Base-by-base conservation (phyloP, 768 basidiomycete species). In the Plicaturopsis crispa region DNA sequence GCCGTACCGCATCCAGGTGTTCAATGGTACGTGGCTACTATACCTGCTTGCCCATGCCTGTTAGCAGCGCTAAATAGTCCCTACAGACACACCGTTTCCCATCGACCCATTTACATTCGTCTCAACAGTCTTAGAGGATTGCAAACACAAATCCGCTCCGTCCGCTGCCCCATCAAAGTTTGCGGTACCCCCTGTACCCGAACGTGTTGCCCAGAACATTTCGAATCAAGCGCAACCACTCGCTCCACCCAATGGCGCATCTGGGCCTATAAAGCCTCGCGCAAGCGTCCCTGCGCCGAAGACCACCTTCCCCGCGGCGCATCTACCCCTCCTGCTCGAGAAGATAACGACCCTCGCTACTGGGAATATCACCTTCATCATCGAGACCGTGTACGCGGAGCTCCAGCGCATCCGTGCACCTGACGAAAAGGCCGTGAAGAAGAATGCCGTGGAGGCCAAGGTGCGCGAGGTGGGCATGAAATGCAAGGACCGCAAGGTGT, bases 361-460 rank as follows among this genome's bases (percentile, higher is more conserved):
- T 0, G 64, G 71, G 6, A 88, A 67, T 45, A 63, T 87, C 18
- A 69, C 67, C 6, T 70, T 77, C 39, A 72, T 92, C 20, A 71
- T 89, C 0, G 87, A 90, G 42, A 69, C 75, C 6, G 70, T 90
- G 46, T 75, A 80, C 49, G 75, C 80, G 45, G 82, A 82, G 19
- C 63, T 90, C 28, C 74, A 74, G 22, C n/a, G n/a, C n/a, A n/a
- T n/a, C n/a, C n/a, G n/a, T n/a, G n/a, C n/a, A n/a, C n/a, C n/a
- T n/a, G n/a, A n/a, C n/a, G 57, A 55, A n/a, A 63, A 82, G 46
- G 81, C 80, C 40, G 72, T 89, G 45, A 88, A 82, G 66, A 91
- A 90, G 69, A 84, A 80, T 35, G 77, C 84, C 4, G 78, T 92
- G 32, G 85, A 88, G 56, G 78, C 77, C 3, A 90, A 90, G 55